Evolutionary conservation across 805 yeast species (phyloP).

Genomic region (Starmera amethionina): DNA sequence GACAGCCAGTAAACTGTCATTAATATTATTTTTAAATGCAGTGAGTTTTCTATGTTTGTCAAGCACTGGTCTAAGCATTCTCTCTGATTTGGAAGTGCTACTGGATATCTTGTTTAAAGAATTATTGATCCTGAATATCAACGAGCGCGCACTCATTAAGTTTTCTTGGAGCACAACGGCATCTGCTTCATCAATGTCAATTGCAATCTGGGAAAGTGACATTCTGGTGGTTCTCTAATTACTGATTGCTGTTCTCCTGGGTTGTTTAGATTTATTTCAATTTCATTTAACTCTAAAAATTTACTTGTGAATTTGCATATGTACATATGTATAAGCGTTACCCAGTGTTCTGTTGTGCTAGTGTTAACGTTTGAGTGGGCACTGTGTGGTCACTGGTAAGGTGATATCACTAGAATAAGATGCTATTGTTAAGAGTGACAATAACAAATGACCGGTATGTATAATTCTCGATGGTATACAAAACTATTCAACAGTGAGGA

Average conservation of each 20-base stretch:
- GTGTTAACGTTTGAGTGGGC: no score
- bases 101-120: slow-evolving; percentile 45
- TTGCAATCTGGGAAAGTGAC: slow-evolving; percentile 9
- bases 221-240: not conserved
- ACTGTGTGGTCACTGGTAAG: no score
- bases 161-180: slow-evolving; percentile 74
- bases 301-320: no score
- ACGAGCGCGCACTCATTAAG: slow-evolving; percentile 43
- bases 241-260: not conserved
- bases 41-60: slow-evolving; percentile 49
- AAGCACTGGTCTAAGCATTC: slow-evolving; percentile 63
- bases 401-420: no score
- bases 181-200: slow-evolving; percentile 74
- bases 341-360: no score
- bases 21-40: slow-evolving; percentile 45
- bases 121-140: slow-evolving; percentile 44
- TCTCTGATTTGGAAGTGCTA: slow-evolving; percentile 46
- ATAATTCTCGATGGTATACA: no score
- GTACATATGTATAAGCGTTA: no score
- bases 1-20: slow-evolving; percentile 38
- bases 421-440: no score
- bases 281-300: no score
- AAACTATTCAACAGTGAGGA: no score
- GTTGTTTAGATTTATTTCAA: no score
- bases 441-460: no score